Evolutionary conservation across 2,329 filamentous ascomycete species (phyloP), one percentile per base, ranked within the genome.

Genomic region (Helicocarpus griseus): DNA sequence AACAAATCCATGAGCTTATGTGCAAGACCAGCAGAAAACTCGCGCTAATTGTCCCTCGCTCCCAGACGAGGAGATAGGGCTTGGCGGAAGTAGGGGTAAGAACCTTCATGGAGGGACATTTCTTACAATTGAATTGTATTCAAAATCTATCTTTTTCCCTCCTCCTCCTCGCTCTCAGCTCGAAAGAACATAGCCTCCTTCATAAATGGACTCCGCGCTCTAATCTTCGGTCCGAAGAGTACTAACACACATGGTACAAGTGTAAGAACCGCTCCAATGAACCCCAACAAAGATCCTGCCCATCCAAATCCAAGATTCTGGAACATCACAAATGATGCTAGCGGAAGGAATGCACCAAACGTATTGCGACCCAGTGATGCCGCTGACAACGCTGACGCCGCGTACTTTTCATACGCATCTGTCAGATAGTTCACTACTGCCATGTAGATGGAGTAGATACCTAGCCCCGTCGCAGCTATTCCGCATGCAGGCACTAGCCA

Each of bases 401-500:
- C 73, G 49, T 74, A 74, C 35, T 72, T 67, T 29, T 73, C 71
- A 52, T 77, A 77, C 0, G 73, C 69, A 53, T 77, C 73, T 1
- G 68, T 70, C 22, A 73, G 60, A 47, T 75, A 75, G 59, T 77
- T 77, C 4, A 75, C 67, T 1, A 72, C 74, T 11, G 72, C 73
- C 57, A 77, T 67, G 52, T 72, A 69, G 9, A 74, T 75, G 13
- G 64, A 65, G 26, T 69, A 69, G 0, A 75, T 73, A 4, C 63
- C 69, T 19, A 71, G 56, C 0, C 72, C 72, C 1, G 70, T 65
- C 13, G 66, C 62, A 1, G 62, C 67, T 4, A 70, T 58, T 0
- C 62, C 63, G 0, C 58, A 53, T 0, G 61, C 59, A 0, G 66
- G 65, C 1, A 68, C 66, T 11, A 69, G 68, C 66, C 66, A 69